Percentiles rank a stretch among this genome's conserved stretches.
Evolutionary conservation across 2,329 filamentous ascomycete genomes (phyloP).

Genomic region (Pseudogymnoascus sp.): DNA sequence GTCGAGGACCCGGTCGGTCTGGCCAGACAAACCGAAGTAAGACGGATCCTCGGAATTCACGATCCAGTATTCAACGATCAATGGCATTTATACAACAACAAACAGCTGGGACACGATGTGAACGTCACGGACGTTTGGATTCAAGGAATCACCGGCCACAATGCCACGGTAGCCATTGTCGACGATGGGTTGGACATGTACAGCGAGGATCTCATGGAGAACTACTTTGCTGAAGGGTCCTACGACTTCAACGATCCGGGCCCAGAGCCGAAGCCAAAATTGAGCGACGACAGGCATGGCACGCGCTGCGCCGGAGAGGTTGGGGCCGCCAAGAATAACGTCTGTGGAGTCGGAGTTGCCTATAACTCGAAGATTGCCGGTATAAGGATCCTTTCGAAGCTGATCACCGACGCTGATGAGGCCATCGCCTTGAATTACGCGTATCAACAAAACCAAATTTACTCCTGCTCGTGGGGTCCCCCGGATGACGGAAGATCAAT

Average conservation of each 20-base stretch:
- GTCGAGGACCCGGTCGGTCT: conserved; percentile 35
- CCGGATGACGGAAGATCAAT: conserved; percentile 89
- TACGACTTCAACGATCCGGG: conserved; percentile 91
- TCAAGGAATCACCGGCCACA: conserved; percentile 81
- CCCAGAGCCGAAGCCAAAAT: conserved; percentile 68
- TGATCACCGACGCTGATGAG: conserved; percentile 88
- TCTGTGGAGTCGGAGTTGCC: conserved; percentile 91
- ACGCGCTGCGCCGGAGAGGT: conserved; percentile 94
- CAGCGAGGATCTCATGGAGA: conserved; percentile 82
- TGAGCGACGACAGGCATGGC: conserved; percentile 81
- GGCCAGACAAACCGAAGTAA: conserved; percentile 50
- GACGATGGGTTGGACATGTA: conserved; percentile 96
- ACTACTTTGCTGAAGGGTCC: conserved; percentile 88
- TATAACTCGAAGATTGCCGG: conserved; percentile 87
- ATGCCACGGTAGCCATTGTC: conserved; percentile 84
- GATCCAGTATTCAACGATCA: conserved; percentile 92
- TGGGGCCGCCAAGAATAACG: conserved; percentile 80
- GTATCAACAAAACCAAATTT: conserved; percentile 87
- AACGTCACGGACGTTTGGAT: conserved; percentile 95
- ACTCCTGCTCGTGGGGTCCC: conserved; percentile 97
- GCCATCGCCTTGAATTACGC: conserved; percentile 88
- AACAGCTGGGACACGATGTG: conserved; percentile 78
- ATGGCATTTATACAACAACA: conserved; percentile 87
- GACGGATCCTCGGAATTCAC: conserved; percentile 59
- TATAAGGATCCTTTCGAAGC: conserved; percentile 82